Percentiles rank a stretch among this genome's conserved stretches.
phyloP scores from a whole-genome alignment of 1,284 basidiomycete species.

The Ceratobasidium sp. region DNA sequence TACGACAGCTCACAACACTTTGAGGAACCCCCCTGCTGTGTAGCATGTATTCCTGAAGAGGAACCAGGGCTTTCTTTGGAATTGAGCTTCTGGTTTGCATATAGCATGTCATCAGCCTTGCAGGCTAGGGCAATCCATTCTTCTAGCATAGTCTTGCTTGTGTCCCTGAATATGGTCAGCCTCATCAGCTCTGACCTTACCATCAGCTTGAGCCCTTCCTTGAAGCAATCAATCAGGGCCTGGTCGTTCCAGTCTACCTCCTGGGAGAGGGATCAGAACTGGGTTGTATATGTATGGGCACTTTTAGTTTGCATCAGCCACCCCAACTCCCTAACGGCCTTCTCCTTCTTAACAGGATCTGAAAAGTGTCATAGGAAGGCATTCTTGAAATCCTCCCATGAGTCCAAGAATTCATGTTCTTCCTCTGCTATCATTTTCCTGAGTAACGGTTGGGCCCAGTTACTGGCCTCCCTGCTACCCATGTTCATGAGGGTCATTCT shows the following conservation, averaged over 20 bases:
- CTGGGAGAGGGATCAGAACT: too few relatives aligned
- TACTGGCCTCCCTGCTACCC: neutral
- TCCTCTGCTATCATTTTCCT: neutral
- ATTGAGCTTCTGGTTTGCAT: neutral
- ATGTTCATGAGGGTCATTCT: neutral
- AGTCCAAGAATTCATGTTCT: neutral
- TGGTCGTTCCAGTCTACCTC: too few relatives aligned
- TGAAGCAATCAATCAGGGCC: too few relatives aligned
- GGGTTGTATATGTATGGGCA: too few relatives aligned
- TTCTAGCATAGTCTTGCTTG: neutral
- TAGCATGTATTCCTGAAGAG: too few relatives aligned
- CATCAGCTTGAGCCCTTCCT: neutral
- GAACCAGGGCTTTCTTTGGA: neutral
- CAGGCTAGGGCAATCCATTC: neutral
- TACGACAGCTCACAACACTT: too few relatives aligned
- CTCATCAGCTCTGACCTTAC: neutral
- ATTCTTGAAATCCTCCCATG: neutral
- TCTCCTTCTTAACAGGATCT: neutral
- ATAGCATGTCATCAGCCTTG: constrained; percentile 1
- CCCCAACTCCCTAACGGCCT: neutral
- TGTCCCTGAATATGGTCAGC: neutral
- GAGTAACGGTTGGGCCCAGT: neutral
- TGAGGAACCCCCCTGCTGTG: neutral
- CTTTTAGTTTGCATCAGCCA: neutral
- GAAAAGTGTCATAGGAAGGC: neutral